Conservation (phyloP, 805 yeast genomes). For the Myxozyma geophila region DNA sequence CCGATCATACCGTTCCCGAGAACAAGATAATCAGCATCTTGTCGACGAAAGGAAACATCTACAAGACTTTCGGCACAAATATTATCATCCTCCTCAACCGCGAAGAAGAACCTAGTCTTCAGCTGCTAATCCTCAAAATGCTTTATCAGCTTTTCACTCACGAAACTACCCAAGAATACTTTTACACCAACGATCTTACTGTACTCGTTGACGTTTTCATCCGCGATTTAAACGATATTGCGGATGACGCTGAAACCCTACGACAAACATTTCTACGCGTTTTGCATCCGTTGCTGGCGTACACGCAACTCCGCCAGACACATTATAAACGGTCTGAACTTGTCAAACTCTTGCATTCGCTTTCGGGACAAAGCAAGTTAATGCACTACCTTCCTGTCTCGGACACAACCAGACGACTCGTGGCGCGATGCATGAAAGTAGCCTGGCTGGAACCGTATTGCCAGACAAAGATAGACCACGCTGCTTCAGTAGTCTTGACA, state of each 20-base stretch:
- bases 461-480: slow-evolving; percentile 5
- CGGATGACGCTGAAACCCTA: slow-evolving; percentile 58
- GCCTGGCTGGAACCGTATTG: slow-evolving; percentile 26
- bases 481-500: slow-evolving; percentile 5
- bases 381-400: slow-evolving; percentile 29
- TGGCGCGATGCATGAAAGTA: slow-evolving; percentile 30
- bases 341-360: slow-evolving; percentile 54
- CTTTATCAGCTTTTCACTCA: slow-evolving; percentile 75
- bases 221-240: slow-evolving; percentile 74
- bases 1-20: slow-evolving; percentile 6
- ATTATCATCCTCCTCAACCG: slow-evolving; percentile 78
- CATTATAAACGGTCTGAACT: slow-evolving; percentile 65
- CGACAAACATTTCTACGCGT: slow-evolving; percentile 77
- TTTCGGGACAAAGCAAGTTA: slow-evolving; percentile 41
- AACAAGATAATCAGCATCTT: slow-evolving; percentile 64
- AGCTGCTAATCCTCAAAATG: slow-evolving; percentile 77
- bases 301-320: slow-evolving; percentile 62
- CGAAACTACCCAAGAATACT: slow-evolving; percentile 63
- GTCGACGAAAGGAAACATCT: slow-evolving; percentile 50
- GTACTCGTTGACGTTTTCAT: slow-evolving; percentile 82
- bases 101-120: slow-evolving; percentile 63
- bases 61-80: slow-evolving; percentile 66
- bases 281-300: slow-evolving; percentile 68
- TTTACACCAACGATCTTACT: slow-evolving; percentile 82
- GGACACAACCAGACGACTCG: slow-evolving; percentile 33